phyloP scores from a whole-genome alignment of 768 basidiomycete genomes.

The Sporobolomyces roseus region DNA sequence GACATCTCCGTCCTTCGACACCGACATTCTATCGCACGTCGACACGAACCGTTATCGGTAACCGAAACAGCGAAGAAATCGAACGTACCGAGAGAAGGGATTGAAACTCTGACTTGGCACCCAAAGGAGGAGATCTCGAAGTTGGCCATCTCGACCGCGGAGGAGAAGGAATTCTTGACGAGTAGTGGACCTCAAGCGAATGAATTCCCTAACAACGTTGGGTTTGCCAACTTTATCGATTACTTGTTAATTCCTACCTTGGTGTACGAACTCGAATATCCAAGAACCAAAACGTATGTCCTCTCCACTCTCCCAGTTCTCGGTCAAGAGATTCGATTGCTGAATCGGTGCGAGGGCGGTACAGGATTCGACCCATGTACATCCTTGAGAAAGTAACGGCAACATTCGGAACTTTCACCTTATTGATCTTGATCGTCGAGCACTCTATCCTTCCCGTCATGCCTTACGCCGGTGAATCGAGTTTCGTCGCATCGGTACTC shows the following conservation, averaged over 20 bases:
- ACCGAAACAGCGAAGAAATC: not conserved
- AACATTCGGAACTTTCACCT: slow-evolving; percentile 90
- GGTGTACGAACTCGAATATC: slow-evolving; percentile 95
- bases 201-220: slow-evolving; percentile 80
- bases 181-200: slow-evolving; percentile 65
- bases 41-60: not conserved
- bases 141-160: slow-evolving; percentile 70
- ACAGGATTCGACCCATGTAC: slow-evolving; percentile 62
- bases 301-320: too few relatives aligned
- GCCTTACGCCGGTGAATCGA: slow-evolving; percentile 56
- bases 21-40: not conserved
- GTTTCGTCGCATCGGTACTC: slow-evolving; percentile 69
- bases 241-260: slow-evolving; percentile 87
- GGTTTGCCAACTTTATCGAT: slow-evolving; percentile 70
- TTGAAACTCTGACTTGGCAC: slow-evolving; percentile 58
- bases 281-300: slow-evolving; percentile 72
- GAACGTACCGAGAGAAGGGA: slow-evolving; percentile 6
- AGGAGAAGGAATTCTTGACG: slow-evolving; percentile 70
- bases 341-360: too few relatives aligned
- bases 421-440: slow-evolving; percentile 82
- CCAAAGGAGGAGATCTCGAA: slow-evolving; percentile 62
- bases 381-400: slow-evolving; percentile 72
- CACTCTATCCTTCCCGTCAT: slow-evolving; percentile 84
- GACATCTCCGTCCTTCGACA: not conserved
- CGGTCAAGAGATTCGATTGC: too few relatives aligned